Evolutionary conservation across 1,139 yeast genomes (phyloP), one percentile per base, ranked within the genome.

Genomic region (Yamadazyma membranifaciens): DNA sequence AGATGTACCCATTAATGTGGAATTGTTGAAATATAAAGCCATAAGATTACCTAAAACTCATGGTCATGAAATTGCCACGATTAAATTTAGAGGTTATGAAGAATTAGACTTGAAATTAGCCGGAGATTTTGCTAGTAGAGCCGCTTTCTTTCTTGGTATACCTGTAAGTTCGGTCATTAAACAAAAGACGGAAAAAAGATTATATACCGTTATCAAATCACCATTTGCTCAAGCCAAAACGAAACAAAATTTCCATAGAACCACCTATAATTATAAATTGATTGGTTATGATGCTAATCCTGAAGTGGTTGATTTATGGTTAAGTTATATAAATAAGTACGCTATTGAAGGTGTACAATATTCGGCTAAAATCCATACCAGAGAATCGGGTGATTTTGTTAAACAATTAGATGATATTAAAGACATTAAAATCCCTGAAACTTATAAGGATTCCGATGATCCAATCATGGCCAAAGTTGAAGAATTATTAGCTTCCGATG

Each of bases 211-310:
- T 41, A 88, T 86, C 54, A 80, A 85, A 60, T 83, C 96, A 4
- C 98, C 98, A 1, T 92, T 92, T 61, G 96, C 87, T 27, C 95
- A 87, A 59, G 95, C 98, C 40, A 91, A 91, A 61, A 78, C 95
- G 9, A 92, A 92, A 67, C 96, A 92, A 67, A 92, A 92, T 69
- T 92, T 87, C 67, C 87, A 87, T 67, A 81, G 98, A 67, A 76
- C 80, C 40, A 92, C 98, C 1, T 87, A 80, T 60, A 80, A 84
- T 55, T 79, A 95, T 46, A 65, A 78, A 48, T 69, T 92, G 49
- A 73, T 74, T 47, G 87, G 89, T 14, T 89, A 78, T 72, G 98
- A 92, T 63, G 80, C 96, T 17, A 83, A 86, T 48, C 83, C 92
- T 1, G 96, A 88, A 55, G 83, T 86, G 3, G 73, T 92, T 36